phyloP scores from a whole-genome alignment of 2,329 filamentous ascomycete species.

The Sclerotinia trifoliorum region DNA sequence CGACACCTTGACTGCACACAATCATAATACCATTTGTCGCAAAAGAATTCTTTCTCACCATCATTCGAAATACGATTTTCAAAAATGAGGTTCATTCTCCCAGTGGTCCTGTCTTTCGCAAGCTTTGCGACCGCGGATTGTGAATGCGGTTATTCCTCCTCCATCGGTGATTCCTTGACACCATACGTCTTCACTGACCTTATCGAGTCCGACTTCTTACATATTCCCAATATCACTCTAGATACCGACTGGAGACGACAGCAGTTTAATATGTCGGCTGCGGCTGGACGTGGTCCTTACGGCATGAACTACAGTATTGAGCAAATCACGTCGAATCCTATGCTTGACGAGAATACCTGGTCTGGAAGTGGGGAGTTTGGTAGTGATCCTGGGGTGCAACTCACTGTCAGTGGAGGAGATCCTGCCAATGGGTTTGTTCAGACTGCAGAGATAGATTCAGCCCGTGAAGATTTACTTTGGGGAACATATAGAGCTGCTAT shows the following conservation, averaged over 20 bases:
- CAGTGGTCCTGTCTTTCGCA: neutral
- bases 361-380: slow-evolving; percentile 46
- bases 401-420: slow-evolving; percentile 52
- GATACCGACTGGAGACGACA: slow-evolving; percentile 65
- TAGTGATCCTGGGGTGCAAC: slow-evolving; percentile 52
- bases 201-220: slow-evolving; percentile 70
- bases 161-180: slow-evolving; percentile 43
- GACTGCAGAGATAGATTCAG: slow-evolving; percentile 62
- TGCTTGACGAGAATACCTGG: slow-evolving; percentile 46
- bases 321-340: slow-evolving; percentile 57
- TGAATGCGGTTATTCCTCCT: slow-evolving; percentile 69
- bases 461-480: slow-evolving; percentile 61
- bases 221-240: slow-evolving; percentile 48
- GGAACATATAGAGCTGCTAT: slow-evolving; percentile 66
- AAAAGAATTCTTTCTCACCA: neutral
- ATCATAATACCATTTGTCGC: neutral
- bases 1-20: slow-evolving; percentile 5
- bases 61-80: neutral
- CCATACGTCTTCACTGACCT: slow-evolving; percentile 63
- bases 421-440: slow-evolving; percentile 53
- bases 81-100: slow-evolving; percentile 9
- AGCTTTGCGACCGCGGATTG: slow-evolving; percentile 45
- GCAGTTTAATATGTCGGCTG: slow-evolving; percentile 62
- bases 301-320: slow-evolving; percentile 57
- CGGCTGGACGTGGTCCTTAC: slow-evolving; percentile 59